Evolutionary conservation across 2,329 filamentous ascomycete genomes (phyloP).

Genomic region (Trematosphaeria pertusa): DNA sequence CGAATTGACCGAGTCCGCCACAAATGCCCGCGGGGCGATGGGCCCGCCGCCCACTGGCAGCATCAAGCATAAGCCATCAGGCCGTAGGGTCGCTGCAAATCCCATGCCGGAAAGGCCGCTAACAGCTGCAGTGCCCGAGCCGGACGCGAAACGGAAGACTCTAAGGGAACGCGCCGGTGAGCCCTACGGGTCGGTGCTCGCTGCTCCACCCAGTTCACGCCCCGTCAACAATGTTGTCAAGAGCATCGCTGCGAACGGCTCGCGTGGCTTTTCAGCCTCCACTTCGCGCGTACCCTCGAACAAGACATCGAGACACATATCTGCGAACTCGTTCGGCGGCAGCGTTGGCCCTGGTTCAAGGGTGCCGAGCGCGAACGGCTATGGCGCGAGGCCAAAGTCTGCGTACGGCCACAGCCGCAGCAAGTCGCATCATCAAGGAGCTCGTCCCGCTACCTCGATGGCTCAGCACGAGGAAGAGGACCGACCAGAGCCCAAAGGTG

Average conservation of each 20-base stretch:
- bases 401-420: conserved; percentile 56
- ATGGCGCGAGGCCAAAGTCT: conserved; percentile 53
- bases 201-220: conserved; percentile 53
- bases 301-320: conserved; percentile 52
- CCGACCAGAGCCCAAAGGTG: conserved; percentile 54
- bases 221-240: conserved; percentile 52
- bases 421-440: conserved; percentile 54
- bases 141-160: conserved; percentile 60
- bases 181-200: conserved; percentile 50
- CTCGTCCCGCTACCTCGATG: conserved; percentile 50
- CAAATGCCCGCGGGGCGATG: conserved; percentile 61
- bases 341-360: conserved; percentile 60
- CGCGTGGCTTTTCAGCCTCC: conserved; percentile 43
- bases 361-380: conserved; percentile 47
- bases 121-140: conserved; percentile 51
- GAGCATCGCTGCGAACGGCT: conserved; percentile 52
- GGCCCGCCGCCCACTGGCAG: conserved; percentile 54
- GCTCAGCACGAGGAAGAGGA: conserved; percentile 52
- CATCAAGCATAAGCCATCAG: conserved; percentile 60
- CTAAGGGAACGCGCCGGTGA: conserved; percentile 57
- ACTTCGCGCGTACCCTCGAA: conserved; percentile 51
- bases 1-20: conserved; percentile 60
- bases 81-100: conserved; percentile 46
- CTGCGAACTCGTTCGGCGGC: conserved; percentile 60
- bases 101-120: conserved; percentile 21